These are phyloP conservation scores for Beta macrorhiza DNA, from an alignment of 179 eudicot species.

Conservation along the genomic window DNA sequence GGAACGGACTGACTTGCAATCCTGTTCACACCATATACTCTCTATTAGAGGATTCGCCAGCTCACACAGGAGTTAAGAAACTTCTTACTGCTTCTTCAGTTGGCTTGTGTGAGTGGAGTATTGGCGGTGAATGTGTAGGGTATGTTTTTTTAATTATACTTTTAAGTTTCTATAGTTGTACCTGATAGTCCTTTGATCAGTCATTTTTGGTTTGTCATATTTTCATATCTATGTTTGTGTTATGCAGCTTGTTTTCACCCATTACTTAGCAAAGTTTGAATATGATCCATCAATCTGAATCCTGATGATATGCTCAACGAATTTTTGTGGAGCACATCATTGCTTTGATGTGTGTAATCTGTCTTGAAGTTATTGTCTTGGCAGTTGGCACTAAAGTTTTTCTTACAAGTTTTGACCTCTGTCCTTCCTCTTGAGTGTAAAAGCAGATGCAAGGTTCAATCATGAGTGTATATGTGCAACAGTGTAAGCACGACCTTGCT, in stretches of 20 bases:
- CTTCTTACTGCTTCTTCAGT: constrained; percentile 76
- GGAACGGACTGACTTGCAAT: constrained; percentile 60
- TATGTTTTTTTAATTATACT: constrained; percentile 18
- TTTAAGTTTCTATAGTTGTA: neutral
- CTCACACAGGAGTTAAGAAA: constrained; percentile 44
- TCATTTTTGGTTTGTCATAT: neutral
- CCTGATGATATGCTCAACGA: neutral
- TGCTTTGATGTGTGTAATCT: neutral
- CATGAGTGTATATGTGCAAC: neutral
- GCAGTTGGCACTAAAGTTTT: neutral
- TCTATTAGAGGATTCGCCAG: constrained; percentile 41
- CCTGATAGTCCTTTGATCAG: neutral
- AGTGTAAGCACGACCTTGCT: neutral
- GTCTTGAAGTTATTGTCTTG: neutral
- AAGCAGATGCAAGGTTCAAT: neutral
- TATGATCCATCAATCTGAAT: neutral
- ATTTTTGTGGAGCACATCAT: neutral
- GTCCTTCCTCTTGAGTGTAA: neutral
- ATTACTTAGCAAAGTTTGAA: neutral
- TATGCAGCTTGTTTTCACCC: neutral
- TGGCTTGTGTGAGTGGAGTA: constrained; percentile 82
- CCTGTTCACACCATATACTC: constrained; percentile 65
- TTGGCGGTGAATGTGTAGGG: constrained; percentile 42
- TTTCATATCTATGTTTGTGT: neutral
- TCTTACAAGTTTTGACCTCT: neutral